These are phyloP conservation scores for Plasmodium ovale DNA, from an alignment of 169 alveolate genomes.

Conservation along the genomic window DNA sequence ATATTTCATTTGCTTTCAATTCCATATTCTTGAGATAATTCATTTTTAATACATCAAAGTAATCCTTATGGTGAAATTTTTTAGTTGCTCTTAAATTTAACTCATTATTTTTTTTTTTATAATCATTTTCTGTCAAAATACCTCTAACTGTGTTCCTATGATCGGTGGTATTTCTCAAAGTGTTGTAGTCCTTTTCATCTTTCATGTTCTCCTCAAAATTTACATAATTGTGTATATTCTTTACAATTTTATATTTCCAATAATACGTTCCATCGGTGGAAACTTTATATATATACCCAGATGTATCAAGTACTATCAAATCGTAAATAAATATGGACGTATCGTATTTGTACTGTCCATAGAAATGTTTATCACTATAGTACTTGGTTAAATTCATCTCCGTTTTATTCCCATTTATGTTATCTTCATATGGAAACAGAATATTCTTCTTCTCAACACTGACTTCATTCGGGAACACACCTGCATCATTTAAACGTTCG, in stretches of 20 bases:
- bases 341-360: slow-evolving; percentile 64
- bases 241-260: slow-evolving; percentile 66
- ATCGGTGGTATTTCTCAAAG: slow-evolving; percentile 9
- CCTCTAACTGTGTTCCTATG: background rate
- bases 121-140: slow-evolving; percentile 17
- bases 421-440: slow-evolving; percentile 37
- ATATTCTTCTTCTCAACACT: slow-evolving; percentile 39
- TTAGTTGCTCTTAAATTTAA: slow-evolving; percentile 53
- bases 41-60: background rate
- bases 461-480: background rate
- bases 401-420: slow-evolving; percentile 3
- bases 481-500: slow-evolving; percentile 4
- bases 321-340: slow-evolving; percentile 35
- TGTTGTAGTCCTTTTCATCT: background rate
- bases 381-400: slow-evolving; percentile 35
- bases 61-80: slow-evolving; percentile 1
- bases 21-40: background rate
- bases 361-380: slow-evolving; percentile 26
- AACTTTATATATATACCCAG: slow-evolving; percentile 73
- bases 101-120: slow-evolving; percentile 5
- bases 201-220: slow-evolving; percentile 18
- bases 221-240: slow-evolving; percentile 24
- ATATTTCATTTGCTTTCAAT: too few species aligned
- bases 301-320: slow-evolving; percentile 42
- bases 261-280: slow-evolving; percentile 72